Evolutionary conservation across 495 filamentous ascomycete species (phyloP), one percentile per base, ranked within the genome.

Genomic region (Aspergillus bertholletiae): DNA sequence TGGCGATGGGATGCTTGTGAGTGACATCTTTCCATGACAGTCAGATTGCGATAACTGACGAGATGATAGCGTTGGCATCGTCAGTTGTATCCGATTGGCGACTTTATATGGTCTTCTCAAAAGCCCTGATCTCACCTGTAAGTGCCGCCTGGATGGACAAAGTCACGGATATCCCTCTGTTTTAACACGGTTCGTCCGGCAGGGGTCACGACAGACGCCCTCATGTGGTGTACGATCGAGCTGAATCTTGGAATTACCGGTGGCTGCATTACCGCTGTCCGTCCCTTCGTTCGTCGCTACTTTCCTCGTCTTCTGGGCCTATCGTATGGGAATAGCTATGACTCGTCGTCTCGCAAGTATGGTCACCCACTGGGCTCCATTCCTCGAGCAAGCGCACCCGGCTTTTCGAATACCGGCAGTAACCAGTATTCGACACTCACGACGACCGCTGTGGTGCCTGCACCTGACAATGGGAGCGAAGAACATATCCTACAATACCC

Each of bases 161-260:
- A n/a, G n/a, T n/a, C n/a, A n/a, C n/a, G n/a, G n/a, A n/a, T n/a
- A n/a, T n/a, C n/a, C n/a, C 46, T 12, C 18, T 13, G n/a, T 30
- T 12, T 18, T 6, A 27, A 9, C 20, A 5, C 11, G 12, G 17
- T 24, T 20, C 7, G 6, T 15, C 23, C 22, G 17, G 37, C 26
- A 71, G 68, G 68, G 68, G 32, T 51, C 1, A 68, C 67, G 3
- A 66, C 62, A 11, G 46, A 66, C 24, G 64, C 67, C 2, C 57
- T 70, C 1, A 60, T 64, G 62, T 68, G 65, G 67, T 69, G 69
- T 17, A 54, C 56, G 0, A 66, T 72, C 49, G 71, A 74, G 48
- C 51, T 68, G 6, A 74, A 74, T 30, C 59, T 74, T 1, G 64
- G 65, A n/a, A 69, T 74, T 17, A 59, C 57, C 40, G 67, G 68